Evolutionary conservation across 1,284 basidiomycete genomes (phyloP).

Genomic region (Trichosporon inkin): DNA sequence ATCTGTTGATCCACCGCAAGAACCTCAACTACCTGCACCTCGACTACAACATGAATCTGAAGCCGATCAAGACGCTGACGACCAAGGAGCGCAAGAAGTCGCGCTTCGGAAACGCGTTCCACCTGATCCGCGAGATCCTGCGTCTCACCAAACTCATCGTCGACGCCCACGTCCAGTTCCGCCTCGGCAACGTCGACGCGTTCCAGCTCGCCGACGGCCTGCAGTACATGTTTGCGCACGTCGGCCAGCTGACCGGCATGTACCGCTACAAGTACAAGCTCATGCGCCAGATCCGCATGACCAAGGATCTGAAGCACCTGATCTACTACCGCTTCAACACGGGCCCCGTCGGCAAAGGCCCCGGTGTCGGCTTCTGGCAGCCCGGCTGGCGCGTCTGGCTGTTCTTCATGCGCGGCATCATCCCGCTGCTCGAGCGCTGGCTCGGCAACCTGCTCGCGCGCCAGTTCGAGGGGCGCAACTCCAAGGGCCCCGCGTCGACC

Average conservation of each 20-base stretch:
- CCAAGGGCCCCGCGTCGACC: slow-evolving; percentile 82
- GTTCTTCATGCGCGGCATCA: slow-evolving; percentile 99
- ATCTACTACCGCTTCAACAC: slow-evolving; percentile 83
- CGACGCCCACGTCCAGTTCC: slow-evolving; percentile 97
- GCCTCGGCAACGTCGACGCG: slow-evolving; percentile 96
- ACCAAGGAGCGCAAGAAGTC: slow-evolving; percentile 99
- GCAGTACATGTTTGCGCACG: slow-evolving; percentile 96
- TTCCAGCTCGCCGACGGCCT: slow-evolving; percentile 98
- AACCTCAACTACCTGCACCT: slow-evolving; percentile 80
- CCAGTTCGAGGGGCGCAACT: slow-evolving; percentile 96
- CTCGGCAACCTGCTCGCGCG: slow-evolving; percentile 94
- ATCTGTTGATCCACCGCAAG: slow-evolving; percentile 98
- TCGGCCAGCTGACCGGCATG: slow-evolving; percentile 97
- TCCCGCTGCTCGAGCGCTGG: slow-evolving; percentile 95
- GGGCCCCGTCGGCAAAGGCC: slow-evolving; percentile 97
- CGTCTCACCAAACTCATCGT: slow-evolving; percentile 97
- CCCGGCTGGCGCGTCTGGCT: slow-evolving; percentile 99
- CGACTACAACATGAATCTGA: slow-evolving; percentile 57
- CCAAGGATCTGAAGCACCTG: slow-evolving; percentile 97
- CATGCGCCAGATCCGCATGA: slow-evolving; percentile 99
- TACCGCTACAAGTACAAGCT: slow-evolving; percentile 95
- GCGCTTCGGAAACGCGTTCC: slow-evolving; percentile 97
- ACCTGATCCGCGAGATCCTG: slow-evolving; percentile 94
- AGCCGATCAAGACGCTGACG: slow-evolving; percentile 97
- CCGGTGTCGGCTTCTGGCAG: slow-evolving; percentile 99